Evolutionary conservation across 441 rosid species (phyloP).

Genomic region (Euphorbia schlechtendalii): DNA sequence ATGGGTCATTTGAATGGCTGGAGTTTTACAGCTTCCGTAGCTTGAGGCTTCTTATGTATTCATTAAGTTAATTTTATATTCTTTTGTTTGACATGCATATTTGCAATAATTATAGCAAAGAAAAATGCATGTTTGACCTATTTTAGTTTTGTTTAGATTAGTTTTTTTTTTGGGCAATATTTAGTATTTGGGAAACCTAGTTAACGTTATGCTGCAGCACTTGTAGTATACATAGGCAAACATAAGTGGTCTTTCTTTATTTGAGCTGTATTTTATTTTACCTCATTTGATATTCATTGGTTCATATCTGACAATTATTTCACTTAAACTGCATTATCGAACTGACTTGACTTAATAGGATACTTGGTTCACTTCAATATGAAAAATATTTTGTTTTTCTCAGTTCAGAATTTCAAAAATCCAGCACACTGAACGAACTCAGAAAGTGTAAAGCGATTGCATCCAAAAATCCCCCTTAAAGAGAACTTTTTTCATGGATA

Average conservation of each 20-base stretch:
- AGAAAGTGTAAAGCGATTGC: background rate
- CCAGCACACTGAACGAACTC: background rate
- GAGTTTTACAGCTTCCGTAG: background rate
- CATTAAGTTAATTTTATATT: background rate
- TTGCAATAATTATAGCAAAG: background rate
- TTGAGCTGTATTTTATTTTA: too few species aligned
- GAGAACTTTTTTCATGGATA: background rate
- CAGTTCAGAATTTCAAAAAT: background rate
- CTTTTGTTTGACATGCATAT: background rate
- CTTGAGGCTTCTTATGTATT: background rate
- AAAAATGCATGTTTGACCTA: background rate
- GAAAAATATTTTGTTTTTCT: background rate
- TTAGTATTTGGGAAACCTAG: background rate
- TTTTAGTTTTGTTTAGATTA: background rate
- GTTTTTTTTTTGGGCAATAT: background rate
- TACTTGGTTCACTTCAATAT: background rate
- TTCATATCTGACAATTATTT: too few species aligned
- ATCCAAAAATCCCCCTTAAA: background rate
- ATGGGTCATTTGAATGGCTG: slow-evolving; percentile 11
- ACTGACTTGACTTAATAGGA: background rate
- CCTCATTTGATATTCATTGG: too few species aligned
- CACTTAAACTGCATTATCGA: background rate
- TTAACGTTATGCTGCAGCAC: background rate
- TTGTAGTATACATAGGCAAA: too few species aligned
- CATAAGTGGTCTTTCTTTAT: too few species aligned